Percentiles rank a stretch among this genome's conserved stretches.
Evolutionary conservation across 2,329 filamentous ascomycete species (phyloP).

Genomic region (Magnaporthiopsis poae): DNA sequence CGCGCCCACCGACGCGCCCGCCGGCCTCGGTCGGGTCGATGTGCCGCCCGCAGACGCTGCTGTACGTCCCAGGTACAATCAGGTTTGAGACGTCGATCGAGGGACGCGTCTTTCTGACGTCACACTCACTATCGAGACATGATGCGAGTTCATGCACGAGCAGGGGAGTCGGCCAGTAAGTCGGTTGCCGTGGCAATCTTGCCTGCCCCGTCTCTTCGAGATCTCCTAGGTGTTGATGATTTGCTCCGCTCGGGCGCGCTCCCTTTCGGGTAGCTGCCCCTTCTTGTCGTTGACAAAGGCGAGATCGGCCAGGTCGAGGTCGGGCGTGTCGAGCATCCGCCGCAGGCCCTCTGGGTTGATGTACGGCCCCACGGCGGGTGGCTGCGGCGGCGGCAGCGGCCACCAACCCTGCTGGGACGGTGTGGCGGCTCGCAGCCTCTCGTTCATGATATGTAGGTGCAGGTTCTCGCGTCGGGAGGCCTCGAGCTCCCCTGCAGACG

Average conservation of each 20-base stretch:
- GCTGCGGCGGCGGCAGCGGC: background rate
- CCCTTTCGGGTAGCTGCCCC: background rate
- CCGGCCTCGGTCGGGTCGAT: background rate
- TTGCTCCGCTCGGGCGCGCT: conserved; percentile 10
- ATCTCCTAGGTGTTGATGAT: conserved; percentile 9
- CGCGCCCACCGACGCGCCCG: conserved; percentile 5
- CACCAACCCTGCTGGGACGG: too few relatives aligned
- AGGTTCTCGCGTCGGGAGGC: conserved; percentile 2
- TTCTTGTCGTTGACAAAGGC: conserved; percentile 4
- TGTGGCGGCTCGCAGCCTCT: background rate
- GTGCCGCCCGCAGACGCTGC: conserved; percentile 10
- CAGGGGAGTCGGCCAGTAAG: too few relatives aligned
- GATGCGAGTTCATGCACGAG: too few relatives aligned
- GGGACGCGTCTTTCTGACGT: too few relatives aligned
- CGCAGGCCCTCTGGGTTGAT: conserved; percentile 4
- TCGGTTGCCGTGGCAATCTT: too few relatives aligned
- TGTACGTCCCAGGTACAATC: too few relatives aligned
- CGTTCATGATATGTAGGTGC: background rate
- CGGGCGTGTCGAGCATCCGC: conserved; percentile 1
- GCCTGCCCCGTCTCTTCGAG: too few relatives aligned
- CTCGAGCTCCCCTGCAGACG: conserved; percentile 1
- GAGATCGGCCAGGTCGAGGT: conserved; percentile 3
- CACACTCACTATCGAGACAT: too few relatives aligned
- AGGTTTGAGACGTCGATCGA: too few relatives aligned
- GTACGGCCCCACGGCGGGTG: background rate